Conservation (phyloP, 371 early-diverging fungal species). For the Rhizopus sp. region DNA sequence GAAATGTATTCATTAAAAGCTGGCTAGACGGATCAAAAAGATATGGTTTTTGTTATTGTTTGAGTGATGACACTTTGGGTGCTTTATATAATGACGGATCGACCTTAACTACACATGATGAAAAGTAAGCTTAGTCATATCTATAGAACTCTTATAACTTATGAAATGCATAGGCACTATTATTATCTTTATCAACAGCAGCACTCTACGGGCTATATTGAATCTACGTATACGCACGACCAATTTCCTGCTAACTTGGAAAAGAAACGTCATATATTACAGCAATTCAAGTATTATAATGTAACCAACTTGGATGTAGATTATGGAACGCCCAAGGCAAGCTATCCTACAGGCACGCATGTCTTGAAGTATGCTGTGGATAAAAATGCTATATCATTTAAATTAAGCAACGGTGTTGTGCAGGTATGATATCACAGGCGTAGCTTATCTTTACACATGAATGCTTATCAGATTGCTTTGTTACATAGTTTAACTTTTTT, state of each 20-base stretch:
- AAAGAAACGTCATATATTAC: slow-evolving; percentile 10
- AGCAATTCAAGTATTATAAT: slow-evolving; percentile 7
- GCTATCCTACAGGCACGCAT: slow-evolving; percentile 36
- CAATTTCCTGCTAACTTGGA: slow-evolving; percentile 4
- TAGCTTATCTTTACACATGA: not conserved
- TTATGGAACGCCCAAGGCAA: slow-evolving; percentile 17
- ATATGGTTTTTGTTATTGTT: slow-evolving; percentile 84
- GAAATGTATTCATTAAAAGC: slow-evolving; percentile 65
- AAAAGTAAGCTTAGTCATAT: slow-evolving; percentile 37
- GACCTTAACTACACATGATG: slow-evolving; percentile 58
- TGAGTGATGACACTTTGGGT: slow-evolving; percentile 80
- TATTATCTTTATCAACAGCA: slow-evolving; percentile 11
- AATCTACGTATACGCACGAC: slow-evolving; percentile 23
- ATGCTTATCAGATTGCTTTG: not conserved
- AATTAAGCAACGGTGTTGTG: slow-evolving; percentile 68
- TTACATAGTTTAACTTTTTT: slow-evolving; percentile 66
- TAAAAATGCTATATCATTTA: slow-evolving; percentile 71
- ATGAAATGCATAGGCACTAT: not conserved
- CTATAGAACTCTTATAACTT: not conserved
- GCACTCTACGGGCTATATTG: slow-evolving; percentile 5
- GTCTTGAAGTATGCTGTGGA: slow-evolving; percentile 69
- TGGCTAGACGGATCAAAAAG: slow-evolving; percentile 78
- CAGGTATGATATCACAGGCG: slow-evolving; percentile 52
- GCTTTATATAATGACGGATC: slow-evolving; percentile 85
- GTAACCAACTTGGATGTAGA: slow-evolving; percentile 16